A percentile compares a stretch with the other conserved stretches of the same genome.
These are phyloP conservation scores for Chloris gayana DNA, from an alignment of 176 grass and related monocot genomes.

Conservation along the genomic window DNA sequence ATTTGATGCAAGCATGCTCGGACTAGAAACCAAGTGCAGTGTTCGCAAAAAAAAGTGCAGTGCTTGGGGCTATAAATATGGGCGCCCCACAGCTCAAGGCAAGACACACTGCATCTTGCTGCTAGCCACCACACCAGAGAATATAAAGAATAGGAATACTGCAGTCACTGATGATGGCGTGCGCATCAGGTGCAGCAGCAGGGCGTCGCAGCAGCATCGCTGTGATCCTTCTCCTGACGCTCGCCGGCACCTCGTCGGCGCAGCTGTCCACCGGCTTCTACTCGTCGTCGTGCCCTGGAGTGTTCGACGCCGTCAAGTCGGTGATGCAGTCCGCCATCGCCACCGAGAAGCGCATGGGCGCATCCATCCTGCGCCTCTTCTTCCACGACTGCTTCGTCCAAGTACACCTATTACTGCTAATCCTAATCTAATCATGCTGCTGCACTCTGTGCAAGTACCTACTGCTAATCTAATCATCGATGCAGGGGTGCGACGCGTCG, in stretches of 20 bases:
- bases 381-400: slow-evolving; percentile 88
- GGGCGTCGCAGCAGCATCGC: no score
- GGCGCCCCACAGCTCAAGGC: background rate
- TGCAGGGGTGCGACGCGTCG: slow-evolving; percentile 84
- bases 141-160: background rate
- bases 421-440: background rate
- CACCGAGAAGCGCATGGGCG: slow-evolving; percentile 61
- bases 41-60: no score
- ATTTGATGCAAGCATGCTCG: background rate
- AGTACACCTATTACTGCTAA: slow-evolving; percentile 26
- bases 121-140: background rate
- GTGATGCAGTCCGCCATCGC: slow-evolving; percentile 53
- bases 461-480: no score
- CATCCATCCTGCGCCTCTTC: slow-evolving; percentile 84
- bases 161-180: background rate
- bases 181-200: background rate
- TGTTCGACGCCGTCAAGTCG: slow-evolving; percentile 48
- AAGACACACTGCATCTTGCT: background rate
- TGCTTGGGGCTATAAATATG: background rate
- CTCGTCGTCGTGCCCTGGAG: slow-evolving; percentile 57
- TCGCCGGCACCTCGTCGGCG: slow-evolving; percentile 37
- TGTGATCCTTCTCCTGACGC: background rate
- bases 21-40: no score
- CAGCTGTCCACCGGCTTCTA: slow-evolving; percentile 59
- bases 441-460: no score